phyloP scores from a whole-genome alignment of 441 rosid species.

The Bruguiera hainesii region DNA sequence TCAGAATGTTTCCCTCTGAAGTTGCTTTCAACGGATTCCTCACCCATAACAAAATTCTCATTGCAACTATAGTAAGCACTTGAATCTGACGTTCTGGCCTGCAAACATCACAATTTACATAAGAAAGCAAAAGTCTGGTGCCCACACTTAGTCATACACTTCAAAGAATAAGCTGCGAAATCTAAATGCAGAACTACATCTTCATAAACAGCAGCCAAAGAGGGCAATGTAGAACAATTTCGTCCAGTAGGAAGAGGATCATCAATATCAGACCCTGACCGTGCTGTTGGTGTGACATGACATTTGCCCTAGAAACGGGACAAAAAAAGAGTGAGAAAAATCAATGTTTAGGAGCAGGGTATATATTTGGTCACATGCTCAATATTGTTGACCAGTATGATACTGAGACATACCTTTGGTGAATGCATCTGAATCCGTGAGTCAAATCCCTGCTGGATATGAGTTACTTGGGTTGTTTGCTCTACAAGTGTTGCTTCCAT shows the following conservation, averaged over 20 bases:
- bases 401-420: constrained; percentile 44
- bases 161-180: neutral
- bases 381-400: neutral
- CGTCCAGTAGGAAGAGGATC: constrained; percentile 44
- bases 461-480: constrained; percentile 55
- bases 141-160: no score
- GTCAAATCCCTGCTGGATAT: constrained; percentile 43
- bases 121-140: constrained; percentile 1
- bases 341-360: constrained; percentile 12
- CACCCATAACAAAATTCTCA: constrained; percentile 42
- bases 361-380: constrained; percentile 1
- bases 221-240: constrained; percentile 38
- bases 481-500: constrained; percentile 57
- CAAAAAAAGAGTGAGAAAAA: constrained; percentile 1
- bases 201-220: constrained; percentile 49
- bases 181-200: constrained; percentile 48
- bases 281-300: constrained; percentile 47
- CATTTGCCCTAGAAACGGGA: constrained; percentile 45
- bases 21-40: constrained; percentile 34
- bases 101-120: constrained; percentile 25
- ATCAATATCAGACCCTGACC: constrained; percentile 65
- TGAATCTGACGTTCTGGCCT: constrained; percentile 59
- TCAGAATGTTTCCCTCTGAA: constrained; percentile 30
- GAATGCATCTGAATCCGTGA: constrained; percentile 45
- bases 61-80: constrained; percentile 71